Base-by-base conservation (phyloP, 805 yeast genomes). In the Candida schatavii region DNA sequence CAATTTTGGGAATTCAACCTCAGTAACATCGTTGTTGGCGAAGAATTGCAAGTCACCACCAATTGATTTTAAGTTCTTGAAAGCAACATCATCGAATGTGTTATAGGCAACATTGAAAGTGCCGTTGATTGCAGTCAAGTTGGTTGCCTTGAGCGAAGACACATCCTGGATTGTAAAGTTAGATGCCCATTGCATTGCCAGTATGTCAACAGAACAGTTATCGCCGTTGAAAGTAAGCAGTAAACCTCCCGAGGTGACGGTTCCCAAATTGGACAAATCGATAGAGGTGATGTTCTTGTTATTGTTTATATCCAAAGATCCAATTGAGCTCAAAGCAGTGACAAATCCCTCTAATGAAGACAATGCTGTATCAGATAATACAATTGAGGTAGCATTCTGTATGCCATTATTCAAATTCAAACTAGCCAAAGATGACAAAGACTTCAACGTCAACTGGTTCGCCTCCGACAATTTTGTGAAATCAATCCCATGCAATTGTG, bases 121-220 rank as follows among this genome's bases (percentile, higher is more conserved):
- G 37, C 75, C 74, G 54, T 70, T 70, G 40, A 68, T 70, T 29
- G 58, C 45, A 37, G 66, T 50, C 55, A 70, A 62, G 55, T 60
- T 57, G 21, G 52, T 34, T 41, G 60, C 62, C 35, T 59, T 52
- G 25, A 70, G 44, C n/a, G 52, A 50, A 21, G 56, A 51, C 30
- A 61, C 65, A 50, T 70, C 75, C 55, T 70, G 74, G 37, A 70
- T 49, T 43, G 74, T 69, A 54, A 70, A 61, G 60, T 70, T 70
- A 33, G 73, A 61, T 28, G 74, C 71, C 68, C 69, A 66, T 34
- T 47, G 37, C 56, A 70, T 66, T 44, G 52, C 46, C 44, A 66
- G 65, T 51, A 70, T 57, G 33, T 47, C 55, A 42, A 66, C 54
- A 25, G 53, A 50, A 49, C 66, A 60, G 15, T 61, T 45, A 48